Base-by-base conservation (phyloP, 2,329 filamentous ascomycete species). In the Trichophyton simii region DNA sequence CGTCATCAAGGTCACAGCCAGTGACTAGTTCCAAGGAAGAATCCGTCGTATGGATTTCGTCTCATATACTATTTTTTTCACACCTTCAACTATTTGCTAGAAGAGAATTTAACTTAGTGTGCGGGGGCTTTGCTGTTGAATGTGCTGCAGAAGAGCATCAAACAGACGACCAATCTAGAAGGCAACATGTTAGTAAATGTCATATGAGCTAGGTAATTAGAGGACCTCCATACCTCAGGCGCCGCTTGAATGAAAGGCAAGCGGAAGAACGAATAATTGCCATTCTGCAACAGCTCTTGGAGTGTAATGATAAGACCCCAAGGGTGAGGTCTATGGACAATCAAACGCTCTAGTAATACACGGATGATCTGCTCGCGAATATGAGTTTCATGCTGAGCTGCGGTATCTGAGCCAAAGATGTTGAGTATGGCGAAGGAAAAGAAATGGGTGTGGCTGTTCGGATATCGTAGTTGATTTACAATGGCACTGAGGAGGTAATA, bases 301-400 rank as follows among this genome's bases (percentile, higher is more conserved):
- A 95, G 82, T 41, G 91, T 92, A 65, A 91, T 86, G 72, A 96
- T 86, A 50, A 99, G 78, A 11, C 95, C 95, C 92, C 92, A 97
- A 18, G 95, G 92, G 72, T 97, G 92, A 59, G 92, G 92, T 77
- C 91, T 90, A 72, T 89, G 90, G 22, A 90, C 88, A 63, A 95
- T 83, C 55, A 96, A 79, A 57, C 94, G 85, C 79, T 99, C 94
- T 42, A 96, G 80, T 54, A 99, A 78, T 25, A 96, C 85, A 55
- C 92, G 85, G 59, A 90, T 89, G 62, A 99, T 92, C 72, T 95
- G 89, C 76, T 97, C 88, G 41, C 92, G 88, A 57, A 96, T 86
- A 65, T 91, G 87, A 0, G 81, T 82, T 68, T 92, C 89, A 69
- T 94, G 88, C 15, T 87, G 84, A 62, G 77, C 71, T 75, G 81